phyloP scores from a whole-genome alignment of 176 grass and related monocot species.

The Oryza meridionalis region DNA sequence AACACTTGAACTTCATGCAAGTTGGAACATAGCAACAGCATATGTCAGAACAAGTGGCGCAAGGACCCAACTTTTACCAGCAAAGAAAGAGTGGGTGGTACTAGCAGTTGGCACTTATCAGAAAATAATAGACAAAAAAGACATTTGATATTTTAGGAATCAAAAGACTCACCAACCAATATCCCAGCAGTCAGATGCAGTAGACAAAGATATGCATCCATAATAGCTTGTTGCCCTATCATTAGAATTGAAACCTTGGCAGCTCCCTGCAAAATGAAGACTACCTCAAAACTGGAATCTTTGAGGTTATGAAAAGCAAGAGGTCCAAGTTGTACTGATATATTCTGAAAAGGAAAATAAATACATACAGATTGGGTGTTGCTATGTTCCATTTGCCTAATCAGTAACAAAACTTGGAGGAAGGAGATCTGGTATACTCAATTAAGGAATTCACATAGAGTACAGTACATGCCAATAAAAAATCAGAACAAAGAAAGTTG shows the following conservation, averaged over 20 bases:
- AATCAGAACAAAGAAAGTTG: slow-evolving; percentile 36
- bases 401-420: slow-evolving; percentile 91
- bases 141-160: background rate
- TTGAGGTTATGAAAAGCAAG: slow-evolving; percentile 42
- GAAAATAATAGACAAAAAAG: background rate
- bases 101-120: background rate
- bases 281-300: slow-evolving; percentile 21
- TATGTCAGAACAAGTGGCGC: background rate
- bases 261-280: slow-evolving; percentile 67
- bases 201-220: slow-evolving; percentile 99
- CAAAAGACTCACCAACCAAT: slow-evolving; percentile 87
- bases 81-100: background rate
- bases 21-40: background rate
- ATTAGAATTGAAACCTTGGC: slow-evolving; percentile 96
- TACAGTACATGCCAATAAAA: slow-evolving; percentile 5
- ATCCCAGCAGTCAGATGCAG: slow-evolving; percentile 97
- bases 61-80: background rate
- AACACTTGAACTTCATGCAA: background rate
- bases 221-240: slow-evolving; percentile 99
- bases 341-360: slow-evolving; percentile 39
- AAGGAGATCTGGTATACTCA: slow-evolving; percentile 75
- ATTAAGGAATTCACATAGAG: slow-evolving; percentile 55
- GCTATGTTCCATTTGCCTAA: slow-evolving; percentile 99
- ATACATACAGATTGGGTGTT: slow-evolving; percentile 94
- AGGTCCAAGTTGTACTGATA: background rate